Evolutionary conservation across 371 early-diverging fungal genomes (phyloP), one percentile per base, ranked within the genome.

Genomic region (Capillidium rhysosporum): DNA sequence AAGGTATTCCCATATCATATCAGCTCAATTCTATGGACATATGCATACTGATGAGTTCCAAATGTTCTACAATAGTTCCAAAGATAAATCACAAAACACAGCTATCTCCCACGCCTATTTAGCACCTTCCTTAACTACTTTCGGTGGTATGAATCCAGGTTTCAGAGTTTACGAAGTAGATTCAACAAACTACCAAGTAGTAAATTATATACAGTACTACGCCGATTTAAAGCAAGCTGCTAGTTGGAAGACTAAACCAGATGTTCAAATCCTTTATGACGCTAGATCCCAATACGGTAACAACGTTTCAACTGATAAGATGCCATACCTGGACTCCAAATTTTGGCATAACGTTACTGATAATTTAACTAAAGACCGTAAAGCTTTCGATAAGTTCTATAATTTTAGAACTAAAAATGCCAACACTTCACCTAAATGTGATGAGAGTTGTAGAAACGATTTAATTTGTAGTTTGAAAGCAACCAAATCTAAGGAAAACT

Each of bases 11-110:
- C 41, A 56, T 21, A 52, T 43, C 24, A 59, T 59, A 29, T 30
- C 23, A 29, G 60, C 44, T 14, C 60, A 59, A 44, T 59, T 59
- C 49, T 59, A 47, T 21, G 60, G 60, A 9, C 60, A 59, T 28
- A 24, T 40, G 30, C 60, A 59, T 38, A 46, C 51, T 18, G 60
- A 59, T 21, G 57, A 56, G 41, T 59, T 56, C 30, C 25, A 57
- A 41, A 31, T 59, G 8, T 46, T 53, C 46, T 59, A 59, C 26
- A 21, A 1, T 18, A 38, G 14, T 23, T 24, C 16, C 23, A 40
- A 20, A 10, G 26, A 26, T 3, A 53, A 53, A 25, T 14, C 28
- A 1, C 39, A 24, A 12, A 31, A 34, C 3, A 40, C 0, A 8
- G 47, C 60, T 14, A 40, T 56, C 46, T 43, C 49, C 40, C 31